A percentile compares a stretch with the other conserved stretches of the same genome.
These are phyloP conservation scores for Boletellus ananiceps DNA, from an alignment of 768 basidiomycete genomes.

Conservation along the genomic window DNA sequence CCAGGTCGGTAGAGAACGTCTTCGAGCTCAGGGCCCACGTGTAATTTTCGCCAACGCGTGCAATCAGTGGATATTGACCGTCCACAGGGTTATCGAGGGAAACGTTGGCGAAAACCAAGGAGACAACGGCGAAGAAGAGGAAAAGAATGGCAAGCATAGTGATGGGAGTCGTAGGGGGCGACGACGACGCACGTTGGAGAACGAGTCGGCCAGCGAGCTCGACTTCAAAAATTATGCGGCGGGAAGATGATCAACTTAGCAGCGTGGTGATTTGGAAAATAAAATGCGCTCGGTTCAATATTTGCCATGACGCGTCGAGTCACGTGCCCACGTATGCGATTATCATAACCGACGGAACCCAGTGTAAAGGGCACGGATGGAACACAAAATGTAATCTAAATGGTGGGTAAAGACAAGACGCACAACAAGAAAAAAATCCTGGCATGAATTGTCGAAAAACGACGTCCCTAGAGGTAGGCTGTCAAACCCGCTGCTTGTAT, in stretches of 20 bases:
- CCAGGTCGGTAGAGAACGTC: constrained; percentile 58
- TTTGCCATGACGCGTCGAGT: constrained; percentile 13
- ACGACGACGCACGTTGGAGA: constrained; percentile 34
- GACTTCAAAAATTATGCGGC: constrained; percentile 21
- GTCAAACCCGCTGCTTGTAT: constrained; percentile 75
- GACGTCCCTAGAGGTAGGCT: constrained; percentile 41
- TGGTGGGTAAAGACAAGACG: not conserved
- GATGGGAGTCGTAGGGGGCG: constrained; percentile 47
- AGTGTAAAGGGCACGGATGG: constrained; percentile 2
- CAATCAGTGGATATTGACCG: constrained; percentile 74
- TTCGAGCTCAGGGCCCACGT: constrained; percentile 61
- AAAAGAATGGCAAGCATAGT: constrained; percentile 66
- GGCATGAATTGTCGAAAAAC: too few species aligned
- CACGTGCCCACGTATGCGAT: constrained; percentile 22
- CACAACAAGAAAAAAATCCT: too few species aligned
- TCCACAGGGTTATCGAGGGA: constrained; percentile 57
- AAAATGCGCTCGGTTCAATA: constrained; percentile 14
- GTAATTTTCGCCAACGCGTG: constrained; percentile 59
- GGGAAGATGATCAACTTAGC: constrained; percentile 1
- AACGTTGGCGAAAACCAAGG: constrained; percentile 41
- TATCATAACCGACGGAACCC: too few species aligned
- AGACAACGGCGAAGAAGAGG: constrained; percentile 37
- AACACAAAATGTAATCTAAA: constrained; percentile 21
- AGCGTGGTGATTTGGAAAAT: constrained; percentile 4
- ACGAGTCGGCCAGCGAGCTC: constrained; percentile 61